phyloP scores from a whole-genome alignment of 1,284 basidiomycete genomes.

The Moniliophthora roreri region DNA sequence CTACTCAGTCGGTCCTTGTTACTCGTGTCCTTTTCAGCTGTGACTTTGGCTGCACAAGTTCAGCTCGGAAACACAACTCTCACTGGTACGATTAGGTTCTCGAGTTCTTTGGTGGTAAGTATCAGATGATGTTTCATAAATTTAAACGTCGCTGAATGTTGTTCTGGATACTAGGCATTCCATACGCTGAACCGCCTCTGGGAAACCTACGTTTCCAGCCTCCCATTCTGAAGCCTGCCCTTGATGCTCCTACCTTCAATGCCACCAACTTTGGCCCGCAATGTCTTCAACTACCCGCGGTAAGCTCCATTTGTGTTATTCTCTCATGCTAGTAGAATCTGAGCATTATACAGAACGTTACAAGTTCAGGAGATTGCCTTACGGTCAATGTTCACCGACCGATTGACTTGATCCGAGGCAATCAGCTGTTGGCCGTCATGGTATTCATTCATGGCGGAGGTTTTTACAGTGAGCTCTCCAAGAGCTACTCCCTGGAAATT shows the following conservation, averaged over 20 bases:
- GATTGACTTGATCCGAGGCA: neutral
- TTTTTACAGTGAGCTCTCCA: neutral
- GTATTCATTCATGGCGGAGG: neutral
- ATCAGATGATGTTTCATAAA: neutral
- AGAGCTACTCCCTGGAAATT: neutral
- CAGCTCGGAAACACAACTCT: constrained; percentile 1
- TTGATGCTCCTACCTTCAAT: neutral
- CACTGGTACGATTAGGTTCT: neutral
- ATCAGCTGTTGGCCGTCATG: neutral
- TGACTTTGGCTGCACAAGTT: neutral
- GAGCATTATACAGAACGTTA: neutral
- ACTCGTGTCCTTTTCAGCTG: neutral
- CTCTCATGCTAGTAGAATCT: too few relatives aligned
- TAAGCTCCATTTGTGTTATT: neutral
- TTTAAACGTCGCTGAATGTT: neutral
- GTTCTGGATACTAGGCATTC: neutral
- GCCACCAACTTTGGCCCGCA: neutral
- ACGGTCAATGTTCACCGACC: neutral
- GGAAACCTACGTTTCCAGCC: neutral
- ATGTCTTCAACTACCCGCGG: neutral
- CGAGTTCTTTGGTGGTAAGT: constrained; percentile 1
- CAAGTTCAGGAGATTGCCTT: constrained; percentile 1
- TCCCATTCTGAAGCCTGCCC: neutral
- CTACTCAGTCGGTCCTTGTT: too few relatives aligned
- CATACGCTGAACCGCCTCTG: neutral